phyloP scores from a whole-genome alignment of 768 basidiomycete genomes.

The Myochromella boudieri region DNA sequence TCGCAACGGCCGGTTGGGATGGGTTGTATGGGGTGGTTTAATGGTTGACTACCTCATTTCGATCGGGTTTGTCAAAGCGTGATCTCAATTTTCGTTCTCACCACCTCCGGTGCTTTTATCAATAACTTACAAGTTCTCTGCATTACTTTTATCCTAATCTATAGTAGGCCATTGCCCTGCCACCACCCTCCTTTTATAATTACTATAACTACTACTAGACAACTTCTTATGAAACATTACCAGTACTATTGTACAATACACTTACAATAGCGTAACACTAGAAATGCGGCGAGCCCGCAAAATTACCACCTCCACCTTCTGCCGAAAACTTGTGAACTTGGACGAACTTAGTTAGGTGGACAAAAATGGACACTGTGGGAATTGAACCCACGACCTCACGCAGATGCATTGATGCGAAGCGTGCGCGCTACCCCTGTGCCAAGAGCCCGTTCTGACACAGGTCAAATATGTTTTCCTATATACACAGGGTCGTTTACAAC shows the following conservation, averaged over 20 bases:
- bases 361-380: conserved; percentile 48
- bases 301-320: neutral
- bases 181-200: neutral
- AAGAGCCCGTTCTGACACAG: conserved; percentile 37
- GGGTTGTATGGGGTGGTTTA: conserved; percentile 46
- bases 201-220: neutral
- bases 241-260: neutral
- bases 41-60: conserved; percentile 34
- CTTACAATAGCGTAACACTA: neutral
- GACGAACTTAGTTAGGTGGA: neutral
- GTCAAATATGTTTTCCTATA: neutral
- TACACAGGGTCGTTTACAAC: too few relatives aligned
- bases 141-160: neutral
- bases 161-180: neutral
- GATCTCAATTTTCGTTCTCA: neutral
- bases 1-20: conserved; percentile 45
- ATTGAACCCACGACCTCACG: conserved; percentile 61
- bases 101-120: too few relatives aligned
- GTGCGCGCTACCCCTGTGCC: conserved; percentile 63
- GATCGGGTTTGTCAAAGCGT: conserved; percentile 1
- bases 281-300: too few relatives aligned
- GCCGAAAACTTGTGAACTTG: neutral
- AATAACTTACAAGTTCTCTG: neutral
- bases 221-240: neutral
- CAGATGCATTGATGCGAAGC: conserved; percentile 47